phyloP scores from a whole-genome alignment of 176 grass and related monocot species.

The Chloris gayana region DNA sequence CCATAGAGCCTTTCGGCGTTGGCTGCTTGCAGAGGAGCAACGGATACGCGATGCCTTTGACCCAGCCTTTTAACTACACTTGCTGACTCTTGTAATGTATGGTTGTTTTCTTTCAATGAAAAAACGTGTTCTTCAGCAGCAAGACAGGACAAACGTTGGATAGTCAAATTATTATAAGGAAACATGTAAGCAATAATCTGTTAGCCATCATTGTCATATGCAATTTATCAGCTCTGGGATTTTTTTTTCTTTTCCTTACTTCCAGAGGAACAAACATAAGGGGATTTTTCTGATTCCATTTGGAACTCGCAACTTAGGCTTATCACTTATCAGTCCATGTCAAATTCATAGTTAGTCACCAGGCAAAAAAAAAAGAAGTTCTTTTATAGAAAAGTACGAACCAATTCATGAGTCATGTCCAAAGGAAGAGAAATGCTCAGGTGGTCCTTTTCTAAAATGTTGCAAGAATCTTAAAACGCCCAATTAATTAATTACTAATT shows the following conservation, averaged over 20 bases:
- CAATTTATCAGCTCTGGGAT: neutral
- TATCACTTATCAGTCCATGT: neutral
- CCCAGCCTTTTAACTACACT: conserved; percentile 55
- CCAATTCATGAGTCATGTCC: neutral
- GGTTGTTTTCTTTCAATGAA: neutral
- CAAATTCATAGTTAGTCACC: neutral
- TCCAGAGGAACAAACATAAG: neutral
- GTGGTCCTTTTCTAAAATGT: too few relatives aligned
- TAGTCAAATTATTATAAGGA: neutral
- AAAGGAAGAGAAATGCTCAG: neutral
- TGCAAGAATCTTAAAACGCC: too few relatives aligned
- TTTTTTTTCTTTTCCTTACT: neutral
- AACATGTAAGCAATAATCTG: neutral
- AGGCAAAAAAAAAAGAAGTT: neutral
- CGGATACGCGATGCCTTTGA: conserved; percentile 47
- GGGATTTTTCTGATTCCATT: neutral
- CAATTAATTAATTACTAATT: too few relatives aligned
- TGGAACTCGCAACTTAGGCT: neutral
- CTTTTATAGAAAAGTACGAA: neutral
- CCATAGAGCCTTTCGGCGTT: conserved; percentile 32
- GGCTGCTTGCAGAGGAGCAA: conserved; percentile 59
- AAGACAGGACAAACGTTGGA: neutral
- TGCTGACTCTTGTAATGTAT: conserved; percentile 37
- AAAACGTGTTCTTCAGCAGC: neutral
- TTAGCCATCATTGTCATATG: neutral